phyloP scores from a whole-genome alignment of 805 yeast genomes.

The Citeromyces matritensis region DNA sequence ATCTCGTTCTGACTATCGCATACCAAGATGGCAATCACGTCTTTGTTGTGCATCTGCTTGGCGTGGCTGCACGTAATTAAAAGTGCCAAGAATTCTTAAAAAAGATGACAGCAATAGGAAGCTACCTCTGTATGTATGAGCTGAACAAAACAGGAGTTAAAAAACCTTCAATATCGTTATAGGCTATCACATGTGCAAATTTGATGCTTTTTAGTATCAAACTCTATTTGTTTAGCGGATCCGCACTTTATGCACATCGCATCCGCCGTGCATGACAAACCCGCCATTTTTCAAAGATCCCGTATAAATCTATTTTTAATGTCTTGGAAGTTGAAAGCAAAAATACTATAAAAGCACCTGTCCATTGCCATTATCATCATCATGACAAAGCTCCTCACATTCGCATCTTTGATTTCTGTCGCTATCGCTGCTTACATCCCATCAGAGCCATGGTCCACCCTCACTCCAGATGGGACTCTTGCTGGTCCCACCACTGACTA shows the following conservation, averaged over 20 bases:
- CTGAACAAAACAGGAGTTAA: too few species aligned
- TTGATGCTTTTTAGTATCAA: neutral
- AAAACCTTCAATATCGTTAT: too few species aligned
- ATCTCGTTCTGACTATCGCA: slow-evolving; percentile 20
- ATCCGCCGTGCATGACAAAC: too few species aligned
- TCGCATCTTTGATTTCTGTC: slow-evolving; percentile 22
- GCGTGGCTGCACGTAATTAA: too few species aligned
- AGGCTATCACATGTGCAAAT: too few species aligned
- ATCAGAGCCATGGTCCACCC: slow-evolving; percentile 54
- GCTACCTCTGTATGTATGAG: neutral
- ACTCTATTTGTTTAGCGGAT: neutral
- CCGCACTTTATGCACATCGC: slow-evolving; percentile 1
- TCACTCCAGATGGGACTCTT: slow-evolving; percentile 45
- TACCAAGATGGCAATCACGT: slow-evolving; percentile 22
- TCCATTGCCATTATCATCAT: too few species aligned
- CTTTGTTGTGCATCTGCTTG: slow-evolving; percentile 1
- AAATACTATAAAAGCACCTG: too few species aligned
- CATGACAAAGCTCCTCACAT: too few species aligned
- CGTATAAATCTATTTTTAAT: too few species aligned
- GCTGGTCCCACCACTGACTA: slow-evolving; percentile 43
- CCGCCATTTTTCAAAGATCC: neutral
- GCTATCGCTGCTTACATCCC: slow-evolving; percentile 51
- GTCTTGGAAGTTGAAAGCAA: too few species aligned
- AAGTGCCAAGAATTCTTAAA: neutral
- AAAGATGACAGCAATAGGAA: neutral